Evolutionary conservation across 2,329 filamentous ascomycete species (phyloP), one percentile per base, ranked within the genome.

Genomic region (Daldinia eschscholtzii): DNA sequence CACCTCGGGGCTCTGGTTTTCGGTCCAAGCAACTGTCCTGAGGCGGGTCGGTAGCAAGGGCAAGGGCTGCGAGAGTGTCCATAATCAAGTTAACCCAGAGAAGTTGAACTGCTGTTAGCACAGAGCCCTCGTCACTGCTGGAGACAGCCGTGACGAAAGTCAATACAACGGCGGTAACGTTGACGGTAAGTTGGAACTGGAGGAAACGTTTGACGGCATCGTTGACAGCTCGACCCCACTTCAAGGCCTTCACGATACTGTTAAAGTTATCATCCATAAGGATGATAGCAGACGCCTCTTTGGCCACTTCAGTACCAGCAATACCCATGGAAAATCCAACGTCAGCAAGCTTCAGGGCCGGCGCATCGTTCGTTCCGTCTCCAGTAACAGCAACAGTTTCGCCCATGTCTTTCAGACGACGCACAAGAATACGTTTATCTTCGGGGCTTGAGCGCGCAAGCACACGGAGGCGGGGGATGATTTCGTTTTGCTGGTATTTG

Each of bases 81-180:
- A 97, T 98, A 82, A 98, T 98, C 75, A 98, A 84, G 76, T 97
- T 98, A 76, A 98, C 93, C 94, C 94, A 98, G 33, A 98, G 89
- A 74, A 98, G 87, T 81, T 98, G 94, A 28, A 97, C 94, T 10
- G 94, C 94, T 1, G 89, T 96, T 63, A 98, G 83, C 28, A 97
- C 94, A 55, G 93, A 93, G 56, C 84, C 79, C 78, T 95, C 91
- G 1, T 89, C 81, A 0, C 79, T 77, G 78, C 87, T 94, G 33
- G 91, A 89, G 9, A 97, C 92, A 35, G 94, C 92, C 12, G 93
- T 94, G 66, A 97, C 90, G 76, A 98, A 97, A 0, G 94, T 96
- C 61, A 97, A 85, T 18, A 92, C 80, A 52, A 97, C 94, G 41
- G 94, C 94, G 7, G 94, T 97, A 72, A 98, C 90, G 84, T 97